Evolutionary conservation across 1,139 yeast species (phyloP), one percentile per base, ranked within the genome.

Genomic region (Yamadazyma taylorii): DNA sequence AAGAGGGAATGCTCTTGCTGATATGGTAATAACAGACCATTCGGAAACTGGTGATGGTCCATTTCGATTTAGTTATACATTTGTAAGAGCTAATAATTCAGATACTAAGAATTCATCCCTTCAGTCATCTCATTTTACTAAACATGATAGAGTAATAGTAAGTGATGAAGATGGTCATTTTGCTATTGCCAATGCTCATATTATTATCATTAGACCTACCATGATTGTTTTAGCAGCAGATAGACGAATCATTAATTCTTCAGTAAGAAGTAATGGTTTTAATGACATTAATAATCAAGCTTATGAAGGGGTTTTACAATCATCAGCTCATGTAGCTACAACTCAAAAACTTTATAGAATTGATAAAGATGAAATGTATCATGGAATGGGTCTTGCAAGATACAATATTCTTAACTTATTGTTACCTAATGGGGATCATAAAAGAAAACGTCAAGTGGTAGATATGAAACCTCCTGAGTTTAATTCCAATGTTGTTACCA

Each of bases 101-200:
- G 28, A 17, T 3, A 21, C 39, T 5, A 37, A 36, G 0, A 40
- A 61, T n/a, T n/a, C n/a, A 1, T 33, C 50, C 3, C 46, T 73
- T 42, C 60, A 62, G 42, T 49, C 53, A 2, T 60, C 79, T 0
- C 85, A 79, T 42, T 51, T 84, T 2, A 36, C 65, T 0, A 67
- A 65, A 30, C 63, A 67, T 46, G 92, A 84, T 53, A 60, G 77
- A 27, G 75, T 90, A 2, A 70, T 85, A 16, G 66, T 89, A 1
- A 87, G 96, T 51, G 96, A 87, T 55, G 95, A 86, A 50, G 48
- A 60, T 0, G 96, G 96, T 1, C 89, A 84, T 56, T 81, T 82
- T 57, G 85, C 88, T 0, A 54, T 89, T 21, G 79, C 89, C 2
- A 70, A 70, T 39, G 96, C 95, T 0, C 60, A 58, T 34, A 68